Evolutionary conservation across 2,329 filamentous ascomycete species (phyloP).

Genomic region (Calonectria montana): DNA sequence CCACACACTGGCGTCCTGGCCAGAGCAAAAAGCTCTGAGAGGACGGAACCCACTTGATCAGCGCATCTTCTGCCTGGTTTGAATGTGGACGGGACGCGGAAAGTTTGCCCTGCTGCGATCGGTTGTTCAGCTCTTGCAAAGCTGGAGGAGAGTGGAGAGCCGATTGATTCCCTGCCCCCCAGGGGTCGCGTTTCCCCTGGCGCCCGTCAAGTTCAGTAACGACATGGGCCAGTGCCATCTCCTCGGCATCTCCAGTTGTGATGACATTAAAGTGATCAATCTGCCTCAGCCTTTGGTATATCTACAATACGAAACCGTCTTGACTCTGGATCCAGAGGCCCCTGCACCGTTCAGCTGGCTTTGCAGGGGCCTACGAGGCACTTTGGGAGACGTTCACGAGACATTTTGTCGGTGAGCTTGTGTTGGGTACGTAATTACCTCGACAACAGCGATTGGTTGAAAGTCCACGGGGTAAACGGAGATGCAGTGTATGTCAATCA

Average conservation of each 20-base stretch:
- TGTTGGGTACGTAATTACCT: conserved; percentile 6
- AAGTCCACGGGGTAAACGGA: conserved; percentile 11
- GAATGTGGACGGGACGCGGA: conserved; percentile 5
- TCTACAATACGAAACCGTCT: conserved; percentile 3
- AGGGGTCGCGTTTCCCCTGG: background rate
- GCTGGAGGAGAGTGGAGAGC: conserved; percentile 8
- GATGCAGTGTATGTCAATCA: conserved; percentile 17
- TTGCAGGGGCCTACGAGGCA: conserved; percentile 6
- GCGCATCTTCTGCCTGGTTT: background rate
- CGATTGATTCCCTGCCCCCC: background rate
- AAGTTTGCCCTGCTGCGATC: conserved; percentile 7
- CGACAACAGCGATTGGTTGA: conserved; percentile 11
- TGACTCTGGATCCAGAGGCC: background rate
- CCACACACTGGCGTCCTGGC: background rate
- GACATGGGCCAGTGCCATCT: background rate
- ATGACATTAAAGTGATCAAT: background rate
- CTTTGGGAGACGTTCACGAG: conserved; percentile 21
- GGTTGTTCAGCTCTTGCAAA: conserved; percentile 13
- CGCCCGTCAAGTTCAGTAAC: background rate
- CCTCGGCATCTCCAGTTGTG: background rate
- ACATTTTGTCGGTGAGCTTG: conserved; percentile 21
- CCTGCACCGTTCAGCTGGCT: conserved; percentile 1
- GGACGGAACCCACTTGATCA: conserved; percentile 4
- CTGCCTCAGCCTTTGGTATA: background rate
- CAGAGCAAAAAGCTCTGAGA: background rate